A percentile compares a stretch with the other conserved stretches of the same genome.
Evolutionary conservation across 305 asterid species (phyloP).

Genomic region (Fraxinus baroniana): DNA sequence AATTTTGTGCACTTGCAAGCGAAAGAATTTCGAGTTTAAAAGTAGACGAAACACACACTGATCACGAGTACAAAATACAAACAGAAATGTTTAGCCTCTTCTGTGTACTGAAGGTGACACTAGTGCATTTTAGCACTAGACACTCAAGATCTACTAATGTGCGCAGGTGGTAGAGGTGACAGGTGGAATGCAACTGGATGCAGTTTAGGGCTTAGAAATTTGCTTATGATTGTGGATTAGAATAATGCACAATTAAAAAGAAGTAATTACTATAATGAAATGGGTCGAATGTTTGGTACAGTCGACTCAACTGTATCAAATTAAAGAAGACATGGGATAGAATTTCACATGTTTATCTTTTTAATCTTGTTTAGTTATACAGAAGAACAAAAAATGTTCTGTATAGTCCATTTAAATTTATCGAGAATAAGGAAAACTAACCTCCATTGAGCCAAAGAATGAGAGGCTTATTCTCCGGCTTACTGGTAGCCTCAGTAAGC

Average conservation of each 20-base stretch:
- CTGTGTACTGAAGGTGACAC: background rate
- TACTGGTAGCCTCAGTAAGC: constrained; percentile 39
- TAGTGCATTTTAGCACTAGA: background rate
- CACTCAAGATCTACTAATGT: background rate
- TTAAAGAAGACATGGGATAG: background rate
- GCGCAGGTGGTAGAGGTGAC: background rate
- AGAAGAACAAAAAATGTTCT: background rate
- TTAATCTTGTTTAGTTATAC: too few relatives aligned
- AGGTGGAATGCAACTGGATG: background rate
- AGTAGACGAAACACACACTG: constrained; percentile 21
- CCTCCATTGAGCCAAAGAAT: constrained; percentile 59
- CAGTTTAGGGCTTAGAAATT: background rate
- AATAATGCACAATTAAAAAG: background rate
- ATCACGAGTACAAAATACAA: constrained; percentile 27
- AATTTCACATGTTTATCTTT: too few relatives aligned
- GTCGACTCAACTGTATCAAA: background rate
- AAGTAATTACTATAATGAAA: background rate
- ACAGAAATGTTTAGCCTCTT: background rate
- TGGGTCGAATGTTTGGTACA: background rate
- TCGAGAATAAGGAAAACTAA: constrained; percentile 11
- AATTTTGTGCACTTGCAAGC: constrained; percentile 21
- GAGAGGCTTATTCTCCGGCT: constrained; percentile 37
- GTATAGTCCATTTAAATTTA: too few relatives aligned
- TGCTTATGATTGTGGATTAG: background rate
- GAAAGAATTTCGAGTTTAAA: constrained; percentile 25